A percentile compares a stretch with the other conserved stretches of the same genome.
These are phyloP conservation scores for Hyaloscypha finlandica DNA, from an alignment of 495 filamentous ascomycete species.

Conservation along the genomic window DNA sequence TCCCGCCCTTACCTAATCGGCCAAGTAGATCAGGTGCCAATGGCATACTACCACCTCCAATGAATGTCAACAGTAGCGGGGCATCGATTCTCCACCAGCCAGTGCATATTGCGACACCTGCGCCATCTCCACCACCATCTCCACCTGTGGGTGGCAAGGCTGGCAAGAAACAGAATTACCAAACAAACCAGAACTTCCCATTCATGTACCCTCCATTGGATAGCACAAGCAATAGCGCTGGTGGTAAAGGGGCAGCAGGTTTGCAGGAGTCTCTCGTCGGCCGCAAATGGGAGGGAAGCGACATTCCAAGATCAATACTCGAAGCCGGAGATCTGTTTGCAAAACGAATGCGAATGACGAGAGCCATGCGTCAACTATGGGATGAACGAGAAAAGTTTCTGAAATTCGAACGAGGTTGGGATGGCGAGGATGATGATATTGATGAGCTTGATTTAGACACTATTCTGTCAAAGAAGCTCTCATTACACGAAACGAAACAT, in stretches of 20 bases:
- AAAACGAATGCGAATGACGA: constrained; percentile 81
- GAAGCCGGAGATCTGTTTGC: constrained; percentile 96
- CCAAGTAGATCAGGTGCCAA: constrained; percentile 53
- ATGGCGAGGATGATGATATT: constrained; percentile 50
- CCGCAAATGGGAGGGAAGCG: constrained; percentile 84
- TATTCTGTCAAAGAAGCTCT: constrained; percentile 35
- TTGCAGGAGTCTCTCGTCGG: constrained; percentile 76
- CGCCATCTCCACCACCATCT: constrained; percentile 94
- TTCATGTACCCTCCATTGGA: constrained; percentile 95
- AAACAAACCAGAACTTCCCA: constrained; percentile 98
- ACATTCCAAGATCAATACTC: constrained; percentile 88
- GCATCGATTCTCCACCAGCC: constrained; percentile 92
- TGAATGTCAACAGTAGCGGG: constrained; percentile 53
- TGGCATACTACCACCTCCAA: constrained; percentile 47
- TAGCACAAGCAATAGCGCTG: constrained; percentile 76
- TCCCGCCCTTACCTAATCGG: constrained; percentile 81
- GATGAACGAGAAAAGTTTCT: constrained; percentile 88
- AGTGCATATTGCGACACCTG: constrained; percentile 96
- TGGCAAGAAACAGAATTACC: constrained; percentile 98
- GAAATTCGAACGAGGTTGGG: constrained; percentile 89
- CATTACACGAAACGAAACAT: constrained; percentile 33
- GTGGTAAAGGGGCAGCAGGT: constrained; percentile 79
- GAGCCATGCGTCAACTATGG: constrained; percentile 92
- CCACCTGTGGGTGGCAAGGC: constrained; percentile 89
- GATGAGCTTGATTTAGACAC: constrained; percentile 50